Conservation (phyloP, 768 basidiomycete genomes). For the Calocybe indica region DNA sequence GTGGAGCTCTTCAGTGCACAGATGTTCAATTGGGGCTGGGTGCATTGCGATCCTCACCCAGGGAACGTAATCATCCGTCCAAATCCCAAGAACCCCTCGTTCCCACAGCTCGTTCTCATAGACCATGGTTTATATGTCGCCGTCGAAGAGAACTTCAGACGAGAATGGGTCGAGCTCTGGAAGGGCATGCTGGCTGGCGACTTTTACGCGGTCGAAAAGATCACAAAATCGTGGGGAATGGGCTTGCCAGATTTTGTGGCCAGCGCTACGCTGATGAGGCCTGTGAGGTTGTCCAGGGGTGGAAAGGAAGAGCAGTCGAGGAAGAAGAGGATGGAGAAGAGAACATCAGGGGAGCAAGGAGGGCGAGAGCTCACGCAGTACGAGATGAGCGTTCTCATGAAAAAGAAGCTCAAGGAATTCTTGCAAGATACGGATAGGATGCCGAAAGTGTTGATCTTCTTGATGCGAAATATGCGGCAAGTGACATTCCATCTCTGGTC, state of each 20-base stretch:
- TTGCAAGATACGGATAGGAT: conserved; percentile 70
- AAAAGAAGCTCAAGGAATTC: conserved; percentile 59
- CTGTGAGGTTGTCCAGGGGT: conserved; percentile 38
- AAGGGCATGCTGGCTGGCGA: conserved; percentile 53
- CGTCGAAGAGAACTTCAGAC: conserved; percentile 59
- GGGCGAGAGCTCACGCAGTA: conserved; percentile 49
- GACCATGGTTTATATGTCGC: conserved; percentile 91
- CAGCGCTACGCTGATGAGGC: conserved; percentile 65
- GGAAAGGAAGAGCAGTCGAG: conserved; percentile 14
- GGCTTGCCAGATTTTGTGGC: conserved; percentile 69
- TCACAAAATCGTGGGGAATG: conserved; percentile 62
- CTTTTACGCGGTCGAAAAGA: conserved; percentile 41
- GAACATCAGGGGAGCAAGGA: conserved; percentile 11
- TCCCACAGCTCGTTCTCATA: conserved; percentile 71
- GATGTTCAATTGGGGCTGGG: conserved; percentile 91
- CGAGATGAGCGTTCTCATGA: conserved; percentile 64
- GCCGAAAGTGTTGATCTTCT: conserved; percentile 72
- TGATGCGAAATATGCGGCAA: conserved; percentile 72
- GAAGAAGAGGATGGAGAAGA: conserved; percentile 5
- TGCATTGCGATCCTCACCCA: conserved; percentile 74
- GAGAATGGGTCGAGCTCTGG: conserved; percentile 79
- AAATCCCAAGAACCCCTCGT: conserved; percentile 35
- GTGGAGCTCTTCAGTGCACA: conserved; percentile 83
- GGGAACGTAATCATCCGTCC: conserved; percentile 76
- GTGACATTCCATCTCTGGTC: conserved; percentile 20